Conservation (phyloP, 345 rosid genomes). For the Brassica napus region Da-Ae NC_063436.1:2184001-2184500, state of each 20-base stretch:
- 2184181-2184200: conserved; percentile 52
- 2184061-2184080: conserved; percentile 25
- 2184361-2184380: conserved; percentile 5
- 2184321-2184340: conserved; percentile 89
- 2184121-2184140: conserved; percentile 86
- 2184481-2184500: conserved; percentile 48
- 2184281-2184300: conserved; percentile 81
- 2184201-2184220: conserved; percentile 57
- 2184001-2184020: conserved; percentile 77
- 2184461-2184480: conserved; percentile 71
- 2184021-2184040: conserved; percentile 61
- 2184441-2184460: conserved; percentile 87
- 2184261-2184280: conserved; percentile 59
- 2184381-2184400: not conserved
- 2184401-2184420: not conserved
- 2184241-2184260: conserved; percentile 54
- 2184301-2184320: conserved; percentile 86
- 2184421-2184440: conserved; percentile 62
- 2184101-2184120: conserved; percentile 91
- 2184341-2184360: conserved; percentile 93
- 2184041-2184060: not conserved
- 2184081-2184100: conserved; percentile 2
- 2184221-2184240: conserved; percentile 64
- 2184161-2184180: conserved; percentile 97
- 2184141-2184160: conserved; percentile 75